Conservation (phyloP, 805 yeast genomes). For the Tanozyma kutaoensis region DNA sequence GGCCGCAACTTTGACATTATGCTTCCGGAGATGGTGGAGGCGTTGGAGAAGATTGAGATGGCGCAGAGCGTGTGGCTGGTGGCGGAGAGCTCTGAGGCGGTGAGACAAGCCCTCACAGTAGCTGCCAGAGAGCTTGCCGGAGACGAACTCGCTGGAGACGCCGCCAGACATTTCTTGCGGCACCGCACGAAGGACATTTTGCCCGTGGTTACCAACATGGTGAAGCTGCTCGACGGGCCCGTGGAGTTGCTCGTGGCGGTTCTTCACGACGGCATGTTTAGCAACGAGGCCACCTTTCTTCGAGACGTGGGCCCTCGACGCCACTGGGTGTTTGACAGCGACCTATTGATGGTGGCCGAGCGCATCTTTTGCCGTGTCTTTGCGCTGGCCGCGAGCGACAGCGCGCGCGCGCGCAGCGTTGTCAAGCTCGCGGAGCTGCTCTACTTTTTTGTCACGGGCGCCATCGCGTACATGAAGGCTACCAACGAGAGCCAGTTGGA, state of each 20-base stretch:
- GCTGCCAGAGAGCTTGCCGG: too few species aligned
- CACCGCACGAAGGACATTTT: conserved; percentile 11
- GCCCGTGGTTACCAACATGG: conserved; percentile 14
- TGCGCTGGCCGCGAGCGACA: conserved; percentile 5
- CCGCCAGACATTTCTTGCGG: conserved; percentile 14
- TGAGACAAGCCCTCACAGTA: too few species aligned
- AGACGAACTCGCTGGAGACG: too few species aligned
- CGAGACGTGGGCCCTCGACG: conserved; percentile 12
- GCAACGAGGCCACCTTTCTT: conserved; percentile 27
- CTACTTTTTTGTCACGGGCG: conserved; percentile 20
- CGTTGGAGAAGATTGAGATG: conserved; percentile 28
- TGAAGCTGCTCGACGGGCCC: conserved; percentile 6
- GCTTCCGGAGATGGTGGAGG: conserved; percentile 19
- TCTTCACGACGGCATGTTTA: conserved; percentile 17
- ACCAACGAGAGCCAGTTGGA: conserved; percentile 11
- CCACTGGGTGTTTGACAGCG: conserved; percentile 37
- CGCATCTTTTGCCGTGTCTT: conserved; percentile 19
- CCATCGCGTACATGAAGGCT: conserved; percentile 21
- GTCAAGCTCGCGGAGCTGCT: conserved; percentile 15
- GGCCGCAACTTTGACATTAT: conserved; percentile 30
- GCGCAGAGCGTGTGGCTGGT: conserved; percentile 29
- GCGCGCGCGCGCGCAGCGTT: conserved; percentile 7
- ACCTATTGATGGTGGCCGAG: conserved; percentile 25
- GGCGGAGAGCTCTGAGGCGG: conserved; percentile 3
- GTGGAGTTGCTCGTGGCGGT: conserved; percentile 12